A percentile compares a stretch with the other conserved stretches of the same genome.
Conservation (phyloP, 192 early-diverging fungal species). For the Entomortierella lignicola region DNA sequence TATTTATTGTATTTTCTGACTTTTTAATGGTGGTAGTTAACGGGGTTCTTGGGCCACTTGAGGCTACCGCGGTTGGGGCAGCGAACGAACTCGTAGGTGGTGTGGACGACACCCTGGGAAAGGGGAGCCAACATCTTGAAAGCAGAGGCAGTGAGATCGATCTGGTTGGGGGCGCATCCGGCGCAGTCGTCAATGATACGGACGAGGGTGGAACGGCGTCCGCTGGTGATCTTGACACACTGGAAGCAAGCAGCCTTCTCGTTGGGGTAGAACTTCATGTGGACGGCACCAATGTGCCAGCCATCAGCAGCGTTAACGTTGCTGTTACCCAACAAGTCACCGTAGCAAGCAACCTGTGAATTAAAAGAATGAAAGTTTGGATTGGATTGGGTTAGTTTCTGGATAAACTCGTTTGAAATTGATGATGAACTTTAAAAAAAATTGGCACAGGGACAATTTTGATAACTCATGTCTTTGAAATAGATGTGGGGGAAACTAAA, state of each 20-base stretch:
- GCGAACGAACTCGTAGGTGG: slow-evolving; percentile 38
- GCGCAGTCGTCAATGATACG: slow-evolving; percentile 52
- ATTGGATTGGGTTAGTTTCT: neutral
- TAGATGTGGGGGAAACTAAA: too few species aligned
- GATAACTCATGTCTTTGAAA: too few species aligned
- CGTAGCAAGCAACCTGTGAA: slow-evolving; percentile 43
- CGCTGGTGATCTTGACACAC: slow-evolving; percentile 38
- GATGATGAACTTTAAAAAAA: neutral
- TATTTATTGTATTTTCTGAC: neutral
- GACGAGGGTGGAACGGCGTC: slow-evolving; percentile 24
- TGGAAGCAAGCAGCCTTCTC: slow-evolving; percentile 39
- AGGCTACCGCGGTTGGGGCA: slow-evolving; percentile 30
- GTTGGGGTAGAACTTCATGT: slow-evolving; percentile 23
- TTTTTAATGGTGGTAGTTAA: slow-evolving; percentile 3
- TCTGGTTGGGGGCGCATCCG: slow-evolving; percentile 37
- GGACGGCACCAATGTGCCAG: slow-evolving; percentile 52
- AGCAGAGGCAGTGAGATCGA: slow-evolving; percentile 49
- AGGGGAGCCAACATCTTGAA: slow-evolving; percentile 37
- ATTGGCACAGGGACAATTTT: neutral
- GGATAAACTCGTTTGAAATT: neutral
- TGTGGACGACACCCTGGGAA: slow-evolving; percentile 27
- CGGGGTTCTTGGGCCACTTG: slow-evolving; percentile 50
- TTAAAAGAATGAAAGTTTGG: neutral
- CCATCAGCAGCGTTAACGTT: slow-evolving; percentile 33
- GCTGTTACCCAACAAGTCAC: slow-evolving; percentile 32